Conservation (phyloP, 495 filamentous ascomycete species). For the Aspergillus carlsbadensis region DNA sequence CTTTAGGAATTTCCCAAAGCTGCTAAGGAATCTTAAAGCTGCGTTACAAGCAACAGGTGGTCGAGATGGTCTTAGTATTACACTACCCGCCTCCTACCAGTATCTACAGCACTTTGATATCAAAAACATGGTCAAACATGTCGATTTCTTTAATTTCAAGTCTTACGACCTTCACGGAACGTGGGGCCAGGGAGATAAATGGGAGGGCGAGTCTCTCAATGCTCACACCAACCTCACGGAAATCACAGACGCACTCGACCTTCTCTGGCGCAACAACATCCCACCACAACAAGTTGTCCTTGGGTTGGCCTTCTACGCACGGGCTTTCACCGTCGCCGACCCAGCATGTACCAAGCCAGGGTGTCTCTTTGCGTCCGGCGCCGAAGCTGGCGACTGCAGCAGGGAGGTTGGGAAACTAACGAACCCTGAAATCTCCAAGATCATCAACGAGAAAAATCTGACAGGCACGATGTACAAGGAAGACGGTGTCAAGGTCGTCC, state of each 20-base stretch:
- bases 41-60: not conserved
- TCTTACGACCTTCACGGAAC: constrained; percentile 41
- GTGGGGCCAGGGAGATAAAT: constrained; percentile 26
- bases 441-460: too few species aligned
- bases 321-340: too few species aligned
- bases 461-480: too few species aligned
- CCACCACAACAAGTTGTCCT: constrained; percentile 8
- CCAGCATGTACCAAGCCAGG: too few species aligned
- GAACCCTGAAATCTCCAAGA: too few species aligned
- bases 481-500: too few species aligned
- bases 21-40: constrained; percentile 16
- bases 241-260: constrained; percentile 32
- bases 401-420: too few species aligned
- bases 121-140: constrained; percentile 33
- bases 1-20: constrained; percentile 35
- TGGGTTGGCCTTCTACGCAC: too few species aligned
- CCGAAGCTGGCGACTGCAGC: too few species aligned
- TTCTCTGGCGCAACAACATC: constrained; percentile 41
- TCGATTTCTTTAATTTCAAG: constrained; percentile 54
- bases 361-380: too few species aligned
- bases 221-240: constrained; percentile 42
- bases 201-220: constrained; percentile 19
- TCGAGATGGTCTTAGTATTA: constrained; percentile 26
- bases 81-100: constrained; percentile 42
- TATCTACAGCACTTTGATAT: constrained; percentile 21